Evolutionary conservation across 1,139 yeast species (phyloP).

Genomic region (Meyerozyma elateridarum): DNA sequence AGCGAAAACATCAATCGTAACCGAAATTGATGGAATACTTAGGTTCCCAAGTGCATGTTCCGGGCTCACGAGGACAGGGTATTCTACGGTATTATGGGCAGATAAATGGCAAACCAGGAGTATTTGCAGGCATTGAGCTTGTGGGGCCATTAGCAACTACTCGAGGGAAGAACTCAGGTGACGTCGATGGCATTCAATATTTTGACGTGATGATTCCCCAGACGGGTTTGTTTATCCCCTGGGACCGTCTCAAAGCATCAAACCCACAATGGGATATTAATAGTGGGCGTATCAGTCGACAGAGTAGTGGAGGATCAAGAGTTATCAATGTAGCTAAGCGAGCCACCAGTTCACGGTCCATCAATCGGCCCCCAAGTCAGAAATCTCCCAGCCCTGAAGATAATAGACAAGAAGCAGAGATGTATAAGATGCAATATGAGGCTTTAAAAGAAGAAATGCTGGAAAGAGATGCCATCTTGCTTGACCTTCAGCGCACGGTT

Average conservation of each 20-base stretch:
- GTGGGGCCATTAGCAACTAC: constrained; percentile 52
- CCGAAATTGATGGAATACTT: constrained; percentile 9
- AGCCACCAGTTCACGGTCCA: constrained; percentile 7
- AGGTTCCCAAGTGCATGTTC: constrained; percentile 36
- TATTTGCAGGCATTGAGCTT: constrained; percentile 87
- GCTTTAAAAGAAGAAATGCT: constrained; percentile 21
- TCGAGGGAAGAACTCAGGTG: constrained; percentile 44
- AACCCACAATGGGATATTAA: constrained; percentile 23
- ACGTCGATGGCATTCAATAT: constrained; percentile 40
- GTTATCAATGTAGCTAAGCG: constrained; percentile 4
- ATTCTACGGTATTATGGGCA: constrained; percentile 68
- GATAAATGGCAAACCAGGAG: constrained; percentile 67
- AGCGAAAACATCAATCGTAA: background rate
- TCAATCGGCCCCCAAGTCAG: too few relatives aligned
- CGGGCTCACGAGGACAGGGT: constrained; percentile 51
- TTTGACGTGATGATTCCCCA: constrained; percentile 52
- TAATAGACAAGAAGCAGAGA: constrained; percentile 5
- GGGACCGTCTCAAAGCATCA: constrained; percentile 49
- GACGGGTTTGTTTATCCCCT: constrained; percentile 73
- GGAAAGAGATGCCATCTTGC: constrained; percentile 32
- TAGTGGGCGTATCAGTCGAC: constrained; percentile 5
- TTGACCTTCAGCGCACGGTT: constrained; percentile 40
- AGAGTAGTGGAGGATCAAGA: background rate
- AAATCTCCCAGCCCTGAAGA: constrained; percentile 3
- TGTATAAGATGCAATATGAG: constrained; percentile 6